Evolutionary conservation across 2,329 filamentous ascomycete species (phyloP).

Genomic region (Colletotrichum falcatum): DNA sequence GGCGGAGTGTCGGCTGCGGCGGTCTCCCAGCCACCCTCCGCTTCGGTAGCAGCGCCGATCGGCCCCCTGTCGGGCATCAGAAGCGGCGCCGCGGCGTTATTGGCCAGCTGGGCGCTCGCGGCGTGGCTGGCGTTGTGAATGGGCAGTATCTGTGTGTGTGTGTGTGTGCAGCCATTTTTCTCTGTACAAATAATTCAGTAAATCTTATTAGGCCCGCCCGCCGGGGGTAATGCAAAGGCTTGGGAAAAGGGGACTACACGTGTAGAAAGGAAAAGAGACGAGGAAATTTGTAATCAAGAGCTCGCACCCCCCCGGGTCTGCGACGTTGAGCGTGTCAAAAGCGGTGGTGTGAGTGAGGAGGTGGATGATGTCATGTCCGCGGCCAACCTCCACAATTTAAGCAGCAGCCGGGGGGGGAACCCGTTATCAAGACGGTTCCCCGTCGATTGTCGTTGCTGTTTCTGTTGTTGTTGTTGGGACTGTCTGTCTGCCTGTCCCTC

Average conservation of each 20-base stretch:
- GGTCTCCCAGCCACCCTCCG: slow-evolving; percentile 14
- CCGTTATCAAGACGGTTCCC: no score
- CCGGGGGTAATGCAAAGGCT: no score
- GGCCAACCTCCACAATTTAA: slow-evolving; percentile 7
- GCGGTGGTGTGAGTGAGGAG: slow-evolving; percentile 32
- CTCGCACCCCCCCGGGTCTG: neutral
- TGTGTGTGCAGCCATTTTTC: no score
- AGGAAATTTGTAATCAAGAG: neutral
- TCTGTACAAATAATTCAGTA: neutral
- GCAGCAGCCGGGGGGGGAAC: slow-evolving; percentile 12
- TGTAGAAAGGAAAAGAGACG: neutral
- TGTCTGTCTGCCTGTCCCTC: no score
- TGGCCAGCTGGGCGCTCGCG: neutral
- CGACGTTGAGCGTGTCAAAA: slow-evolving; percentile 28
- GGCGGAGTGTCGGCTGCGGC: slow-evolving; percentile 8
- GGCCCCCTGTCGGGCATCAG: neutral
- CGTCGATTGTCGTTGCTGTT: no score
- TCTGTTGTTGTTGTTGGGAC: no score
- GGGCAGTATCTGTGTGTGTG: no score
- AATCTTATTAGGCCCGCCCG: neutral
- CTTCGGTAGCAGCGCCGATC: slow-evolving; percentile 7
- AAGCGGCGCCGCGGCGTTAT: neutral
- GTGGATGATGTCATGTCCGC: slow-evolving; percentile 37
- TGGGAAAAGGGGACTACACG: neutral
- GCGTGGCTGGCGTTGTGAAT: neutral